These are phyloP conservation scores for Pelargonium myrrhifolium DNA, from an alignment of 441 rosid genomes.

Conservation along the genomic window DNA sequence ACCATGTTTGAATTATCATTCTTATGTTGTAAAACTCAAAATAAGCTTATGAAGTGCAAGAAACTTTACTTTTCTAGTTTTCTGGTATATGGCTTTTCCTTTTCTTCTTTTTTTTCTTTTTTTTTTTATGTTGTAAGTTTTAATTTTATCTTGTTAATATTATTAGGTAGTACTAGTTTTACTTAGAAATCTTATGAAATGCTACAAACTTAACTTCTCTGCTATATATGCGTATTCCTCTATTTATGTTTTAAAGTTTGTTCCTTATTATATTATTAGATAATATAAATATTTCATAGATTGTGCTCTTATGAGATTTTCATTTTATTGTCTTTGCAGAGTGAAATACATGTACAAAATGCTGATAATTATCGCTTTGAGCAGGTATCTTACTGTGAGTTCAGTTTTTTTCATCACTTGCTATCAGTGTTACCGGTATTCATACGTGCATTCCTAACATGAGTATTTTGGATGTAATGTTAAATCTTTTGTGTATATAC, in stretches of 20 bases:
- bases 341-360: conserved; percentile 72
- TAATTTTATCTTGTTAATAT: too few species aligned
- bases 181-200: too few species aligned
- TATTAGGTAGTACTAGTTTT: too few species aligned
- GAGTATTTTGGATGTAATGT: too few species aligned
- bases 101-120: too few species aligned
- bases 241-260: neutral
- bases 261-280: neutral
- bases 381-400: conserved; percentile 45
- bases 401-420: neutral
- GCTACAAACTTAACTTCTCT: neutral
- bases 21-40: neutral
- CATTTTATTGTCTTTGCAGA: conserved; percentile 41
- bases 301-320: conserved; percentile 11
- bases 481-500: too few species aligned
- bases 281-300: neutral
- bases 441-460: too few species aligned
- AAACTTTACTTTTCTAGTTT: neutral
- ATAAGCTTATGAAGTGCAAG: too few species aligned
- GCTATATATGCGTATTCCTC: neutral
- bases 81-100: neutral
- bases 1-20: neutral
- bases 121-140: too few species aligned
- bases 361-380: conserved; percentile 72
- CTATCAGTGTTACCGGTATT: too few species aligned